Evolutionary conservation across 768 basidiomycete species (phyloP), one percentile per base, ranked within the genome.

Genomic region (Tubosaeta sp.): DNA sequence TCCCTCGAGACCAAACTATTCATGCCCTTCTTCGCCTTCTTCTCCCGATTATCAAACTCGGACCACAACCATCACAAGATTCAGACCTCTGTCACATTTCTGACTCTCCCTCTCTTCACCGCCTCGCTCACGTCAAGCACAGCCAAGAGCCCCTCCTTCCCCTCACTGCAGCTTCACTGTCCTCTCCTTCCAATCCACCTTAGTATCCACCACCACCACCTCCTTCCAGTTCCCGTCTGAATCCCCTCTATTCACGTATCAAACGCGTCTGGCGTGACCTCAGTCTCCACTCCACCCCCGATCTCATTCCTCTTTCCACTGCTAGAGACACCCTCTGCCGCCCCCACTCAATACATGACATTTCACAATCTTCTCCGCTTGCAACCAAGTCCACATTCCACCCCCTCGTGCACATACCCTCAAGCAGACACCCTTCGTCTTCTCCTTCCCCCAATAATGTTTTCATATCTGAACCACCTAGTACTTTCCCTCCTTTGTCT

Each of bases 141-240:
- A 88, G 88, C 63, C 79, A 84, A 29, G 89, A 91, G 55, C 86
- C 86, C 2, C 73, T 91, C 39, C 74, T 91, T 4, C 86, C 88
- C 7, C 68, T 82, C 37, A 42, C 50, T 33, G 48, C 34, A 39
- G 29, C 47, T n/a, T 31, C 25, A 0, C 44, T 46, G 7, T 22
- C 46, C 11, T 32, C 37, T 5, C 29, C 29, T 29, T 41, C 48
- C 5, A 42, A 46, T n/a, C 50, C 50, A n/a, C 19, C 52, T 6
- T 26, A 41, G 42, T 16, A 39, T 11, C 25, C 1, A 17, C 39
- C 42, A 2, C 50, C 44, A 4, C 34, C 42, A 7, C 22, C 44
- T 22, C 22, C 22, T 14, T 29, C 9, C 29, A 32, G 12, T 42
- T 7, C 34, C 32, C 51, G 11, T 14, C 38, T 45, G 34, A 38